Evolutionary conservation across 768 basidiomycete species (phyloP).

Genomic region (Mycena floridula): DNA sequence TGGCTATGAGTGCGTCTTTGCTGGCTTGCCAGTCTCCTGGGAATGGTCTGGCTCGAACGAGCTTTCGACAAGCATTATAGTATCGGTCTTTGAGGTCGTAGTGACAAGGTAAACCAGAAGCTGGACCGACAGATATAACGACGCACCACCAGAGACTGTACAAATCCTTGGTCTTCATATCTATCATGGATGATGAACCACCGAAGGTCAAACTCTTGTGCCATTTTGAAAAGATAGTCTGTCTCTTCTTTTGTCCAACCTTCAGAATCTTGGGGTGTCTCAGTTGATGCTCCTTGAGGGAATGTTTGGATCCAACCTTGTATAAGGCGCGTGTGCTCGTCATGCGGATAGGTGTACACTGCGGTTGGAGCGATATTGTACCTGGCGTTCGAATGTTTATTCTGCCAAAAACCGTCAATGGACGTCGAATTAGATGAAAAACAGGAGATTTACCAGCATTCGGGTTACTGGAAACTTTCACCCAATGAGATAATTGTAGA

Average conservation of each 20-base stretch:
- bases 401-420: conserved; percentile 32
- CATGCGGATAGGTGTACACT: conserved; percentile 68
- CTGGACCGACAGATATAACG: neutral
- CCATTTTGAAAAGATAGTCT: conserved; percentile 80
- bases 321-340: conserved; percentile 80
- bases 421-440: too few relatives aligned
- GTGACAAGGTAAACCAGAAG: neutral
- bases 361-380: conserved; percentile 76
- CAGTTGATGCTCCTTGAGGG: neutral
- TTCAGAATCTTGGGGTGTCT: conserved; percentile 47
- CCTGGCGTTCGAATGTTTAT: conserved; percentile 75
- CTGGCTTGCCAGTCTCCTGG: conserved; percentile 72
- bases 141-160: conserved; percentile 69
- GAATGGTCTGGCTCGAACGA: conserved; percentile 85
- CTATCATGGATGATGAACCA: conserved; percentile 91
- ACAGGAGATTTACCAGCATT: conserved; percentile 39
- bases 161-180: conserved; percentile 63
- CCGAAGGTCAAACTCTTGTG: conserved; percentile 77
- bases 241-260: conserved; percentile 97
- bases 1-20: conserved; percentile 61
- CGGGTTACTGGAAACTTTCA: conserved; percentile 51
- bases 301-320: conserved; percentile 40
- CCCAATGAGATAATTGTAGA: conserved; percentile 81
- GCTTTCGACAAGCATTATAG: conserved; percentile 83
- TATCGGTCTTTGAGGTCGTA: conserved; percentile 95